Evolutionary conservation across 345 rosid species (phyloP).

Genomic region (Passiflora organensis): DNA sequence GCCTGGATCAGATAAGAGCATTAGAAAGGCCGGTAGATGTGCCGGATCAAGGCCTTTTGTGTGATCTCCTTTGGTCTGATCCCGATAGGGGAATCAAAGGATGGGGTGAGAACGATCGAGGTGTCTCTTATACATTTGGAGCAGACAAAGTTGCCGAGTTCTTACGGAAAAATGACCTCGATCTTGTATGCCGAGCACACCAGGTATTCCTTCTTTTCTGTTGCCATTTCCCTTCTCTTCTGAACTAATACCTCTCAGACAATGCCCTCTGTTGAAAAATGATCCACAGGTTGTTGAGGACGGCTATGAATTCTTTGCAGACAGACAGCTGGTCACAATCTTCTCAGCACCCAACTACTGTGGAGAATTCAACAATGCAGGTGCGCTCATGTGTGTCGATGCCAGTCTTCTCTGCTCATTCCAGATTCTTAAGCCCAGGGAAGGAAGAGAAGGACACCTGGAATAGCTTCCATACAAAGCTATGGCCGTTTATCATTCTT

Average conservation of each 20-base stretch:
- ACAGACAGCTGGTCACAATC: constrained; percentile 20
- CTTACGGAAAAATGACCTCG: constrained; percentile 20
- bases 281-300: constrained; percentile 15
- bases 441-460: neutral
- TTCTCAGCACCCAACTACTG: constrained; percentile 24
- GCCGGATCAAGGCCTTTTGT: constrained; percentile 20
- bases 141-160: constrained; percentile 14
- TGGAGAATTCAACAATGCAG: constrained; percentile 24
- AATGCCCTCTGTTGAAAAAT: neutral
- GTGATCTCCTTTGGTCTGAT: constrained; percentile 23
- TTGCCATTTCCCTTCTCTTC: too few species aligned
- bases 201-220: constrained; percentile 7
- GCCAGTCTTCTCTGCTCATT: constrained; percentile 23
- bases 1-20: constrained; percentile 14
- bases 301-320: constrained; percentile 25
- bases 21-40: constrained; percentile 21
- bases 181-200: constrained; percentile 22
- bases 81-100: constrained; percentile 17
- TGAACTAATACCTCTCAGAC: too few species aligned
- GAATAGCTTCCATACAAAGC: constrained; percentile 4
- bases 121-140: constrained; percentile 21
- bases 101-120: constrained; percentile 23
- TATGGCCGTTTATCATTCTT: too few species aligned
- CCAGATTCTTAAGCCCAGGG: constrained; percentile 21
- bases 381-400: constrained; percentile 20